Conservation (phyloP, 805 yeast genomes). For the Metschnikowia lochheadii region DNA sequence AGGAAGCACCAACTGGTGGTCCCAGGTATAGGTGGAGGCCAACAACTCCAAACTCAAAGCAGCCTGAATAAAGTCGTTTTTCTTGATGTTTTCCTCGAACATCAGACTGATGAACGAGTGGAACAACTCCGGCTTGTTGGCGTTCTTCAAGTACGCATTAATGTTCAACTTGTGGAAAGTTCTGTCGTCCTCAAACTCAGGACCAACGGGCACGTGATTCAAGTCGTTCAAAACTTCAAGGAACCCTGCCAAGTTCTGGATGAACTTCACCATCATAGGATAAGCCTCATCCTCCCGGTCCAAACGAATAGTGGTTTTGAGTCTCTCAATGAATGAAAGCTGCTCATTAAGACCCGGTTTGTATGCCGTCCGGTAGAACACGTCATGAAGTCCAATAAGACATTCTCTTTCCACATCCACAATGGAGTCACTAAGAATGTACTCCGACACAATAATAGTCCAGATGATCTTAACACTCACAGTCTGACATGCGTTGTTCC, state of each 20-base stretch:
- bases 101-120: constrained; percentile 74
- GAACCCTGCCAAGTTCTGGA: constrained; percentile 56
- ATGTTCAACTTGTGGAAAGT: constrained; percentile 74
- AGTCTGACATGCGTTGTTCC: constrained; percentile 54
- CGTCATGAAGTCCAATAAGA: constrained; percentile 58
- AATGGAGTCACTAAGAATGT: constrained; percentile 52
- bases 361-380: constrained; percentile 54
- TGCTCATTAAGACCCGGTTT: constrained; percentile 57
- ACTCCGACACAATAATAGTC: constrained; percentile 67
- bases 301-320: constrained; percentile 47
- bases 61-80: constrained; percentile 71
- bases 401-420: constrained; percentile 61
- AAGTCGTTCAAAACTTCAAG: constrained; percentile 62
- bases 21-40: constrained; percentile 77
- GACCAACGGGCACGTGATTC: constrained; percentile 70
- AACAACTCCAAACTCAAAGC: constrained; percentile 75
- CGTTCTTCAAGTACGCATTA: constrained; percentile 70
- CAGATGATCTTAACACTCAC: constrained; percentile 66
- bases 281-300: constrained; percentile 66
- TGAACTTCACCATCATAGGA: constrained; percentile 43
- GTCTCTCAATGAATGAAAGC: constrained; percentile 45
- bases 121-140: constrained; percentile 73
- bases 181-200: constrained; percentile 83
- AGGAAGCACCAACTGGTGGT: constrained; percentile 51
- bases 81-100: constrained; percentile 58